A percentile compares a stretch with the other conserved stretches of the same genome.
phyloP scores from a whole-genome alignment of 768 basidiomycete genomes.

The Tulasnella sp. region DNA sequence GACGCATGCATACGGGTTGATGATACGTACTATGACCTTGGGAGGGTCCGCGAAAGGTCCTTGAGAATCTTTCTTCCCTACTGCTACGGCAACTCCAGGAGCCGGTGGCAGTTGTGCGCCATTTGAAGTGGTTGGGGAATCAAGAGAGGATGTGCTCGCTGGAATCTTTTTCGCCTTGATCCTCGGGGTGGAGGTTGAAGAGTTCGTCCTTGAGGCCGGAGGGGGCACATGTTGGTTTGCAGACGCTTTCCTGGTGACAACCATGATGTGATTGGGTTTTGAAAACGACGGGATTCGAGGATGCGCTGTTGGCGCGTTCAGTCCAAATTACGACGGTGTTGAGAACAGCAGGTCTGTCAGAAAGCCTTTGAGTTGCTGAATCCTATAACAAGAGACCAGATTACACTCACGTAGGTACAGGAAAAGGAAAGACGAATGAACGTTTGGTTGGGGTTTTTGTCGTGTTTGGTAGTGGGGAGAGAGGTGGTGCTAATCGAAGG shows the following conservation, averaged over 20 bases:
- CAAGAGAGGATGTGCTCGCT: neutral
- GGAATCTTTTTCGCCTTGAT: conserved; percentile 18
- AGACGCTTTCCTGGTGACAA: conserved; percentile 15
- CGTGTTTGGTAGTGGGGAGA: neutral
- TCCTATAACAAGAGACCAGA: neutral
- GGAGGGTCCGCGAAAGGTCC: conserved; percentile 25
- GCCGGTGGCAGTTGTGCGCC: neutral
- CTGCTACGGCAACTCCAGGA: neutral
- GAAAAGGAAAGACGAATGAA: neutral
- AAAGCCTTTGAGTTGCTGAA: neutral
- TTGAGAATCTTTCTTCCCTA: conserved; percentile 3
- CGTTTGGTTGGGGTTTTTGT: neutral
- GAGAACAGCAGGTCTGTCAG: neutral
- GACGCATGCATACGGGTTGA: neutral
- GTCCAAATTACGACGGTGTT: neutral
- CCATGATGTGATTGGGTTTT: neutral
- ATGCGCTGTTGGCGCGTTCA: neutral
- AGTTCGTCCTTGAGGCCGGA: conserved; percentile 10
- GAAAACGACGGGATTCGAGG: neutral
- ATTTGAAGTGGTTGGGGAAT: neutral
- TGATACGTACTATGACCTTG: conserved; percentile 19
- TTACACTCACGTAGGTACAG: neutral
- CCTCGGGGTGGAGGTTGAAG: conserved; percentile 11
- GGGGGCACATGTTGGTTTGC: neutral
- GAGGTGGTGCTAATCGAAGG: neutral